A percentile compares a stretch with the other conserved stretches of the same genome.
Evolutionary conservation across 805 yeast genomes (phyloP).

Genomic region (Lachancea mirantina): DNA sequence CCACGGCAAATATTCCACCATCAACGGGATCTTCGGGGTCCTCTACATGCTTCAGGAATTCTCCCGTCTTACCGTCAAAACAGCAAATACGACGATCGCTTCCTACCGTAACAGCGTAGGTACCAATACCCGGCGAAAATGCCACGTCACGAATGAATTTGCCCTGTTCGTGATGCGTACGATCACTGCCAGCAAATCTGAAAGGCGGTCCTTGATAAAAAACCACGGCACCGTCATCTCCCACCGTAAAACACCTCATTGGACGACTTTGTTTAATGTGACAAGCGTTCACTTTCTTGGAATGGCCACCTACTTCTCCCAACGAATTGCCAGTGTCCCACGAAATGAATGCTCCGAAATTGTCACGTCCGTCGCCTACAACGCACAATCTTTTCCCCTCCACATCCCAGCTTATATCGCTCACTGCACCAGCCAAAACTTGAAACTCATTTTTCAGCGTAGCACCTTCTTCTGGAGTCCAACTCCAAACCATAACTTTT

Average conservation of each 20-base stretch:
- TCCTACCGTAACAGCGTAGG: conserved; percentile 66
- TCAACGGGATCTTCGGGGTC: conserved; percentile 42
- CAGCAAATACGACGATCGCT: conserved; percentile 70
- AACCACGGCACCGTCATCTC: conserved; percentile 81
- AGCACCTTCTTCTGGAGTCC: conserved; percentile 41
- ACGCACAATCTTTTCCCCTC: conserved; percentile 83
- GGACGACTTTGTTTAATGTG: conserved; percentile 83
- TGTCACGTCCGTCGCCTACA: conserved; percentile 89
- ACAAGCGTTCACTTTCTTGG: conserved; percentile 75
- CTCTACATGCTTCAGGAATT: conserved; percentile 45
- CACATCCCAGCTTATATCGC: conserved; percentile 85
- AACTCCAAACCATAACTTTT: conserved; percentile 81
- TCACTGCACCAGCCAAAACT: conserved; percentile 72
- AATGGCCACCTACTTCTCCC: conserved; percentile 93
- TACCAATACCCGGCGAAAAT: conserved; percentile 71
- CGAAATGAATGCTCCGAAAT: conserved; percentile 86
- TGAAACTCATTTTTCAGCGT: conserved; percentile 72
- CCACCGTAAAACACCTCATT: conserved; percentile 84
- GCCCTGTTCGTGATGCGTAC: conserved; percentile 56
- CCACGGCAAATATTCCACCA: conserved; percentile 75
- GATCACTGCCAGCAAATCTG: conserved; percentile 65
- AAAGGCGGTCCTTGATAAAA: conserved; percentile 92
- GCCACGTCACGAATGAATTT: conserved; percentile 76
- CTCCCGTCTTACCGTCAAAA: conserved; percentile 87
- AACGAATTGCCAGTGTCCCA: conserved; percentile 95